These are phyloP conservation scores for Angophora floribunda DNA, from an alignment of 345 rosid species.

Conservation along the genomic window DNA sequence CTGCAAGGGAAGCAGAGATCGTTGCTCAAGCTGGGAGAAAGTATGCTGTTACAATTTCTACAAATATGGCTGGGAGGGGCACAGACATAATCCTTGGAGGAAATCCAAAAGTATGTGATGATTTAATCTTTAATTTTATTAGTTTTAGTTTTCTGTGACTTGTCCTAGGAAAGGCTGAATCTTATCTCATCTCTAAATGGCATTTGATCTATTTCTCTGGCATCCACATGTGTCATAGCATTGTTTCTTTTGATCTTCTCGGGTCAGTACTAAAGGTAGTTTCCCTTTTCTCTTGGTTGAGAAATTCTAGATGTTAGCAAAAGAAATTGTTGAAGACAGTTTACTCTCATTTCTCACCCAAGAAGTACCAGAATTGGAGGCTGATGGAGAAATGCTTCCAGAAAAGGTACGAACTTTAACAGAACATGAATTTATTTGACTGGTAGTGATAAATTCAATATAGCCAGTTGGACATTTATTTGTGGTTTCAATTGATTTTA, in stretches of 20 bases:
- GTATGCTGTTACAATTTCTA: slow-evolving; percentile 88
- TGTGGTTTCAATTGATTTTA: neutral
- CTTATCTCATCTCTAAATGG: neutral
- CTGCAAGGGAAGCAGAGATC: slow-evolving; percentile 90
- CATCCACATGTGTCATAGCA: neutral
- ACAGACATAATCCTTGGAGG: slow-evolving; percentile 96
- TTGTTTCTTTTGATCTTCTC: neutral
- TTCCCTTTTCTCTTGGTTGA: slow-evolving; percentile 2
- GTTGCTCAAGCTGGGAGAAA: slow-evolving; percentile 94
- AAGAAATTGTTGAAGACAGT: slow-evolving; percentile 76
- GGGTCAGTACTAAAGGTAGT: neutral
- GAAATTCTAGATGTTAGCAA: slow-evolving; percentile 71
- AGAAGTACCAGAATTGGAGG: slow-evolving; percentile 38
- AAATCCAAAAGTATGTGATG: slow-evolving; percentile 67
- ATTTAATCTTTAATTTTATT: neutral
- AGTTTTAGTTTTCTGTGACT: neutral
- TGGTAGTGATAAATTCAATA: neutral
- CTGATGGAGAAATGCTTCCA: slow-evolving; percentile 30
- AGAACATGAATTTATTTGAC: neutral
- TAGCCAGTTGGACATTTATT: neutral
- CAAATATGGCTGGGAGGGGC: slow-evolving; percentile 99
- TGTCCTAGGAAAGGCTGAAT: neutral
- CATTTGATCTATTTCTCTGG: neutral
- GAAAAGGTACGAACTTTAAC: slow-evolving; percentile 35
- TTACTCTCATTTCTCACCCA: slow-evolving; percentile 64